These are phyloP conservation scores for Diutina siamensis DNA, from an alignment of 1,139 yeast genomes.

Conservation along the genomic window DNA sequence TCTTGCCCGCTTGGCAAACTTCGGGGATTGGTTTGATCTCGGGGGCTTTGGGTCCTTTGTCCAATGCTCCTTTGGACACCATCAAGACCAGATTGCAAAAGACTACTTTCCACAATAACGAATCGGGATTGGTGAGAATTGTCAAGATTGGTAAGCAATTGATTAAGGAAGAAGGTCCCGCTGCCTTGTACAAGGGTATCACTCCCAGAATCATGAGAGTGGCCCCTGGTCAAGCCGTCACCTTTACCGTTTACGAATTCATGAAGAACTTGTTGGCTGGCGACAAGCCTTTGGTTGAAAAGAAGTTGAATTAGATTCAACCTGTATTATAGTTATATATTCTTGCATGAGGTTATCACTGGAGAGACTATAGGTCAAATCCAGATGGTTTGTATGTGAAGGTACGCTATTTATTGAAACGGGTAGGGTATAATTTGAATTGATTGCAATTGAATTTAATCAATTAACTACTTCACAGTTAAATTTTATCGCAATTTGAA, in stretches of 20 bases:
- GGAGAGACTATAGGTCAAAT: too few species aligned
- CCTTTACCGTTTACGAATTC: constrained; percentile 91
- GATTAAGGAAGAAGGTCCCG: constrained; percentile 78
- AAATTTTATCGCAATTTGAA: too few species aligned
- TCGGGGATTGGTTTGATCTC: constrained; percentile 82
- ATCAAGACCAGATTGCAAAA: constrained; percentile 95
- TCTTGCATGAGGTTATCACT: too few species aligned
- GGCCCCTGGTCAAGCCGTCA: constrained; percentile 98
- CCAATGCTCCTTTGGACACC: constrained; percentile 96
- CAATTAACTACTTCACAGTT: too few species aligned
- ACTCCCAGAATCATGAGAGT: constrained; percentile 99
- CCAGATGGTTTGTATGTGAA: too few species aligned
- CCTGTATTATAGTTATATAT: constrained; percentile 4
- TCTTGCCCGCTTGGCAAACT: constrained; percentile 89
- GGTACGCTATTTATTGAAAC: too few species aligned
- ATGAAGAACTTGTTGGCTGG: constrained; percentile 50
- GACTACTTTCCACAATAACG: constrained; percentile 62
- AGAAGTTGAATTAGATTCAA: background rate
- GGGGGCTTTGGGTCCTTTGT: constrained; percentile 96
- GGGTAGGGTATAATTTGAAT: too few species aligned
- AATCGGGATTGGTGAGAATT: constrained; percentile 67
- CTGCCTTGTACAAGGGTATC: constrained; percentile 89
- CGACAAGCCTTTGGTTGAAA: constrained; percentile 4
- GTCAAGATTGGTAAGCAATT: constrained; percentile 70
- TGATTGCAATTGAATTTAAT: too few species aligned